Base-by-base conservation (phyloP, 305 asterid genomes). In the Petunia hybrid region DNA sequence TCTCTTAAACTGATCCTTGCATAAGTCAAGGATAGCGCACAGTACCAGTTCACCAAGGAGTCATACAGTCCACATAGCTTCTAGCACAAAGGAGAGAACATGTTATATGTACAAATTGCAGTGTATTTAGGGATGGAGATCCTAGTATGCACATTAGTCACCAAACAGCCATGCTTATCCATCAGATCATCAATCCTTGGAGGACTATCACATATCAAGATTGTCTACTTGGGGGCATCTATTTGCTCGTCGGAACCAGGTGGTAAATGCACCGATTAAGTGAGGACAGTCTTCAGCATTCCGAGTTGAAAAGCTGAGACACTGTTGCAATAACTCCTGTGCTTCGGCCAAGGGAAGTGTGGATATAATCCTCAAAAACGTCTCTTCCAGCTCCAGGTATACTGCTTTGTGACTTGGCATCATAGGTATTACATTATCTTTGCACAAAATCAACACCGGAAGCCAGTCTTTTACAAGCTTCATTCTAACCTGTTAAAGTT, bases 221-320 rank as follows among this genome's bases (percentile, higher is more conserved):
- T 51, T 51, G 57, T 51, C 14, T 51, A 10, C 57, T 8, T 10
- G 35, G 62, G 45, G 85, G 51, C 87, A 76, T 76, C 87, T 82
- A 83, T 93, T 92, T 38, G 99, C 96, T 71, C 97, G 98, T 16
- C 97, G 95, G 87, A 94, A 92, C 99, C 99, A 95, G 76, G 98
- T 90, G n/a, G 97, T 89, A 55, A 95, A 94, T 10, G 98, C 98
- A 51, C 86, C 76, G 69, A 92, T 87, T 91, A 95, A 86, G 87
- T 95, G 97, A 60, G 93, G 95, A 84, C 98, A 91, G 46, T 94
- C 99, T 40, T 95, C 97, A 39, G 91, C 92, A 64, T 89, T 92
- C 43, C 97, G 91, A 77, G 98, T 94, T n/a, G 99, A 91, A 67
- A 95, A 92, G 90, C 94, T 91, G 41, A 94, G 96, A 83, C 99